phyloP scores from a whole-genome alignment of 305 asterid genomes.

The Solanum hybrid region DNA sequence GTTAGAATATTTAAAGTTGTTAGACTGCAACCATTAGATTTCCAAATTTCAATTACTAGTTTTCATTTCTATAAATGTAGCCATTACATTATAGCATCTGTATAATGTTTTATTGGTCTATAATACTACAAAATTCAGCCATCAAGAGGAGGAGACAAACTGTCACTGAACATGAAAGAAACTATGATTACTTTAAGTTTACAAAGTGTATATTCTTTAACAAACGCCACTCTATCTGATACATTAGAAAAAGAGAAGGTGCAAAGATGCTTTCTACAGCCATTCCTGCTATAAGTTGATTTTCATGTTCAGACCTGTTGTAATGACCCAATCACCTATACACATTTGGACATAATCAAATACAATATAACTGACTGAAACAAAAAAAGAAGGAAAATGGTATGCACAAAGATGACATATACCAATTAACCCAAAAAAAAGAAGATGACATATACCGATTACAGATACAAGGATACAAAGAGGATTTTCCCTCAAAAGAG shows the following conservation, averaged over 20 bases:
- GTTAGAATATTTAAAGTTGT: not conserved
- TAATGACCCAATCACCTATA: slow-evolving; percentile 18
- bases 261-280: slow-evolving; percentile 22
- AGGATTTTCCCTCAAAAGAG: not conserved
- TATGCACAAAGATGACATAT: slow-evolving; percentile 31
- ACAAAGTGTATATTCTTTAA: slow-evolving; percentile 18
- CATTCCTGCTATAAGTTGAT: slow-evolving; percentile 18
- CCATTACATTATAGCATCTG: not conserved
- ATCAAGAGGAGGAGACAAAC: not conserved
- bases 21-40: not conserved
- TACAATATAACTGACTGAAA: slow-evolving; percentile 11
- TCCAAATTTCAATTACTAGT: not conserved
- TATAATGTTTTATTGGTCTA: not conserved
- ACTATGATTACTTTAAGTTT: not conserved
- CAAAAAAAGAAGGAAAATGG: not conserved
- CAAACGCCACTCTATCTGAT: slow-evolving; percentile 19
- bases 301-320: slow-evolving; percentile 16
- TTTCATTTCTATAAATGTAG: not conserved
- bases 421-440: not conserved
- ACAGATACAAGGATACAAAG: slow-evolving; percentile 15
- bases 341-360: slow-evolving; percentile 29
- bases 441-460: slow-evolving; percentile 21
- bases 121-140: not conserved
- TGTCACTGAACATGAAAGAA: not conserved
- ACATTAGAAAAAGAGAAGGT: slow-evolving; percentile 11